Percentiles rank a stretch among this genome's conserved stretches.
Evolutionary conservation across 306 rosid species (phyloP).

Genomic region (Castanospermum australe): DNA sequence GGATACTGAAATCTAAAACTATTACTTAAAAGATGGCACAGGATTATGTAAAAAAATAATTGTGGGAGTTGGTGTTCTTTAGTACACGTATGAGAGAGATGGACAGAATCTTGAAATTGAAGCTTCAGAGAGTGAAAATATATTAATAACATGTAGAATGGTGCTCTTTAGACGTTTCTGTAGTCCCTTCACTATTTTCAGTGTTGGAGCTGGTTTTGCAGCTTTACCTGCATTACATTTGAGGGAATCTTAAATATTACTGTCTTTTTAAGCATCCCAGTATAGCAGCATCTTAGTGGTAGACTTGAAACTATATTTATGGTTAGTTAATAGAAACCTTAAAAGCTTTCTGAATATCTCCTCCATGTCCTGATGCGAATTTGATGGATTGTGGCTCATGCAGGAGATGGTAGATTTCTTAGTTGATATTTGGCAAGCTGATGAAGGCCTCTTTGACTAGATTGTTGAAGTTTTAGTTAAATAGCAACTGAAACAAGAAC

Average conservation of each 20-base stretch:
- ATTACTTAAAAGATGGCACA: not conserved
- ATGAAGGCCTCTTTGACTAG: conserved; percentile 79
- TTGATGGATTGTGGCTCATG: conserved; percentile 28
- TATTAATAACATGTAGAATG: not conserved
- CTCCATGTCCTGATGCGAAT: conserved; percentile 21
- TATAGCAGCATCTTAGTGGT: not conserved
- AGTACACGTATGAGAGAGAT: not conserved
- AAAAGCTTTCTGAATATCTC: conserved; percentile 8
- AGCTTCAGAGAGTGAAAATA: conserved; percentile 4
- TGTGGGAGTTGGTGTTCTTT: not conserved
- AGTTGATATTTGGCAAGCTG: conserved; percentile 92
- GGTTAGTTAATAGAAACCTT: not conserved
- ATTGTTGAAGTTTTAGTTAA: conserved; percentile 12
- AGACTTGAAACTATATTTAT: not conserved
- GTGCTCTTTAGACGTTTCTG: not conserved
- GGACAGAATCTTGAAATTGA: not conserved
- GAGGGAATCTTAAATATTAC: not conserved
- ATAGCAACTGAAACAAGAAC: conserved; percentile 25
- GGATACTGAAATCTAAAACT: not conserved
- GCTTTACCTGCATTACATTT: not conserved
- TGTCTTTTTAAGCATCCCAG: not conserved
- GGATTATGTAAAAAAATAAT: not conserved
- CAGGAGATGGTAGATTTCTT: conserved; percentile 99
- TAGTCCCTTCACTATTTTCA: not conserved
- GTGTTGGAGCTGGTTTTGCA: not conserved